phyloP scores from a whole-genome alignment of 768 basidiomycete species.

The Fibroporia radiculosa region DNA sequence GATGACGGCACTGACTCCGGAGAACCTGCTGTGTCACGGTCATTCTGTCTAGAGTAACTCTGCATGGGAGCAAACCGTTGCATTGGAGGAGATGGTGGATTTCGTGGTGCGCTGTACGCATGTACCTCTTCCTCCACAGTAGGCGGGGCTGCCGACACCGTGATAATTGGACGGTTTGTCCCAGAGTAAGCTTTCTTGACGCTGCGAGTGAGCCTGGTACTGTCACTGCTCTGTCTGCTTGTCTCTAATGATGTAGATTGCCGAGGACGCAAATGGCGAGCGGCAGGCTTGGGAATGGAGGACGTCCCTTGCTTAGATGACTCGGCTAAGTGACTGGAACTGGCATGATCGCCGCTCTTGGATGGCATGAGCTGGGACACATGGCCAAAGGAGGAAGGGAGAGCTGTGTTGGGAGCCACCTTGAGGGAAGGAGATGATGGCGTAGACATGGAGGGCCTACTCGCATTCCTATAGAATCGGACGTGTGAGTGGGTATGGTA shows the following conservation, averaged over 20 bases:
- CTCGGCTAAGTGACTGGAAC: neutral
- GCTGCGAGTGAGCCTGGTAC: constrained; percentile 7
- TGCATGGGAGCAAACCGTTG: constrained; percentile 1
- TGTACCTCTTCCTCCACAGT: constrained; percentile 3
- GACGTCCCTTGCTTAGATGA: constrained; percentile 5
- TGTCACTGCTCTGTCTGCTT: constrained; percentile 13
- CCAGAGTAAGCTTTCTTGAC: constrained; percentile 7
- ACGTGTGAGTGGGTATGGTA: no score
- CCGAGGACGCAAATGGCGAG: constrained; percentile 14
- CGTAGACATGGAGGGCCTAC: neutral
- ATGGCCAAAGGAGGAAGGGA: constrained; percentile 30
- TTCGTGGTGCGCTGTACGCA: constrained; percentile 8
- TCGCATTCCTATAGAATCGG: no score
- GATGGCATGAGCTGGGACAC: neutral
- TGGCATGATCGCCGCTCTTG: neutral
- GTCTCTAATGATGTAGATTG: constrained; percentile 21
- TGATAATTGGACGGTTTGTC: constrained; percentile 18
- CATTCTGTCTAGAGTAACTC: constrained; percentile 4
- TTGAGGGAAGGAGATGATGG: neutral
- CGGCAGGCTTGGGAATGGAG: constrained; percentile 8
- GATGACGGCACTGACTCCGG: constrained; percentile 7
- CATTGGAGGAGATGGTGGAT: constrained; percentile 6
- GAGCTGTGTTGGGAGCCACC: constrained; percentile 23
- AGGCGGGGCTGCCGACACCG: constrained; percentile 19
- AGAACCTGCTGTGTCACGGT: neutral